Conservation (phyloP, 148 eudicot species). For the Drosera capensis region DNA sequence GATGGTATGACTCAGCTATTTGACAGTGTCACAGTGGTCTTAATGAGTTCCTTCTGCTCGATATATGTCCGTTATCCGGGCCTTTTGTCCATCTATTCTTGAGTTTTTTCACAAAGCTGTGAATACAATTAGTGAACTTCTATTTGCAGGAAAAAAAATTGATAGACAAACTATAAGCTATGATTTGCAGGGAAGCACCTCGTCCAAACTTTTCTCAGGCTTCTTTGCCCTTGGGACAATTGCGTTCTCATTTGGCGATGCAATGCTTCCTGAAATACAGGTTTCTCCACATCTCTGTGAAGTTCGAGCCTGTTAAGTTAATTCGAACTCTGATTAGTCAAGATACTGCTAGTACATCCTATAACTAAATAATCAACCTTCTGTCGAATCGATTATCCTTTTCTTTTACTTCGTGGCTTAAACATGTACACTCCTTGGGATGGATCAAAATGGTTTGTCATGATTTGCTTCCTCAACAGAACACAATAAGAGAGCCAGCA, state of each 20-base stretch:
- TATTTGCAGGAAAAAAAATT: conserved; percentile 18
- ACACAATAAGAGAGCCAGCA: conserved; percentile 23
- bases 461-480: conserved; percentile 9
- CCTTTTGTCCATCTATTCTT: not conserved
- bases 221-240: conserved; percentile 33
- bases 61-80: not conserved
- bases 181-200: conserved; percentile 22
- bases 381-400: no score
- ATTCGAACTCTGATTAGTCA: no score
- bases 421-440: no score
- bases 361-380: no score
- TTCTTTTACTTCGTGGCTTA: no score
- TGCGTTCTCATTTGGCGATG: conserved; percentile 41
- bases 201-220: conserved; percentile 18
- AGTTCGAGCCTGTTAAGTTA: no score
- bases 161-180: conserved; percentile 24
- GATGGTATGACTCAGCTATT: conserved; percentile 21
- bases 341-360: no score
- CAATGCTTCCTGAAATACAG: conserved; percentile 45
- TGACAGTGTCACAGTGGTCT: no score
- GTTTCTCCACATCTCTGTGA: no score
- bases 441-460: not conserved
- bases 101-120: not conserved
- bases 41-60: not conserved
- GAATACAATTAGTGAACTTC: not conserved